phyloP scores from a whole-genome alignment of 192 early-diverging fungal species.

The Rhizophagus sp. region DNA sequence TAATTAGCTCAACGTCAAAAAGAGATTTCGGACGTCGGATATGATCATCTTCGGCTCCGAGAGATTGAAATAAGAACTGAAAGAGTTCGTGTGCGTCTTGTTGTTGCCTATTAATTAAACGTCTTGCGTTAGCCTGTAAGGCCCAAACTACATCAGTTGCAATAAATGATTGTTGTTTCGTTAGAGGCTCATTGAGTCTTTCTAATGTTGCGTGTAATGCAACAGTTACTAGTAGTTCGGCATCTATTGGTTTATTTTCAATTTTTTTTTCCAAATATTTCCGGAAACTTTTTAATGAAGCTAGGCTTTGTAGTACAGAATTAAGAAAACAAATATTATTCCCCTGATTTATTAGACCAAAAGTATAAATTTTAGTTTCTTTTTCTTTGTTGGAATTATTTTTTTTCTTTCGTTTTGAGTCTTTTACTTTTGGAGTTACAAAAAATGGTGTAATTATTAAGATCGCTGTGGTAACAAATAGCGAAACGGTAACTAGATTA shows the following conservation, averaged over 20 bases:
- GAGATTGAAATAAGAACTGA: conserved; percentile 65
- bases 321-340: conserved; percentile 90
- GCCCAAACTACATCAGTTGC: conserved; percentile 58
- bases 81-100: conserved; percentile 89
- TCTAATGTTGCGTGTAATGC: conserved; percentile 36
- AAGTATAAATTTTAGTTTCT: conserved; percentile 35
- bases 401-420: conserved; percentile 13
- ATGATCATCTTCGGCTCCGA: conserved; percentile 57
- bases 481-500: not conserved
- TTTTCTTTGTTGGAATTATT: not conserved
- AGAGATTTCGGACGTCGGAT: conserved; percentile 24
- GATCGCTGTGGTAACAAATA: not conserved
- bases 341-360: conserved; percentile 80
- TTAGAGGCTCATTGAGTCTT: conserved; percentile 33
- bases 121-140: conserved; percentile 37
- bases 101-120: conserved; percentile 69
- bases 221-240: conserved; percentile 34
- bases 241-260: not conserved
- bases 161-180: conserved; percentile 43
- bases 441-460: not conserved
- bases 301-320: conserved; percentile 67
- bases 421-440: not conserved
- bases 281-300: conserved; percentile 29
- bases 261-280: conserved; percentile 15
- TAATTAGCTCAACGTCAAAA: conserved; percentile 5